Evolutionary conservation across 306 rosid species (phyloP).

Genomic region (Rosa rugosa): DNA sequence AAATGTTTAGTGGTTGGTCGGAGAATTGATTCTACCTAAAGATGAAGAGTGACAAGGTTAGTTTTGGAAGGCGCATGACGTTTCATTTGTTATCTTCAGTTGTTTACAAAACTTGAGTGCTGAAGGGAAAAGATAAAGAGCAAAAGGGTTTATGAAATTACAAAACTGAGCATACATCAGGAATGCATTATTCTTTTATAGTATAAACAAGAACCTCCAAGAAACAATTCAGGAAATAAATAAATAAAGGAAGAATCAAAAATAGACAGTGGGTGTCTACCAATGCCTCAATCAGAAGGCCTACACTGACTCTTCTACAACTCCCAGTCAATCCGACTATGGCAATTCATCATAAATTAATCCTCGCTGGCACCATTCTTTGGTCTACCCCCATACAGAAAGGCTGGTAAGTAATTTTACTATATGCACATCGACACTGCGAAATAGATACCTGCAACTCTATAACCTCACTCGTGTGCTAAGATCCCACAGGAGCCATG

Average conservation of each 20-base stretch:
- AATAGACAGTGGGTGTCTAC: constrained; percentile 13
- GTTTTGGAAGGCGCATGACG: not conserved
- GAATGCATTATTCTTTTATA: constrained; percentile 8
- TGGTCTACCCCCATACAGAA: constrained; percentile 13
- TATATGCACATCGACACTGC: constrained; percentile 57
- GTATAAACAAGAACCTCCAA: constrained; percentile 6
- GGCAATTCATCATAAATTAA: constrained; percentile 25
- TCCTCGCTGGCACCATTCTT: constrained; percentile 36
- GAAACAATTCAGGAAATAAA: not conserved
- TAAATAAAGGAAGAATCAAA: not conserved
- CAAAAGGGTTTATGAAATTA: too few relatives aligned
- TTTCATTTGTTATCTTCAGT: not conserved
- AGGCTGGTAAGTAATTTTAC: constrained; percentile 34
- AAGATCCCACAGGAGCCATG: constrained; percentile 68
- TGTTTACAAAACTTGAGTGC: not conserved
- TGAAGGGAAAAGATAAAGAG: not conserved
- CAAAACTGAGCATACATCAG: not conserved
- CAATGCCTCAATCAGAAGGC: constrained; percentile 20
- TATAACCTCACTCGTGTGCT: constrained; percentile 27
- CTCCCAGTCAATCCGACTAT: constrained; percentile 31
- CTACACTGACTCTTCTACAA: constrained; percentile 33
- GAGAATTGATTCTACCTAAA: not conserved
- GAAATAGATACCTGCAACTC: constrained; percentile 14
- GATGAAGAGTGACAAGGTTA: not conserved
- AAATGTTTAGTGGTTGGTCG: too few relatives aligned